These are phyloP conservation scores for Sugiyamaella mastotermitis DNA, from an alignment of 805 yeast genomes.

Conservation along the genomic window DNA sequence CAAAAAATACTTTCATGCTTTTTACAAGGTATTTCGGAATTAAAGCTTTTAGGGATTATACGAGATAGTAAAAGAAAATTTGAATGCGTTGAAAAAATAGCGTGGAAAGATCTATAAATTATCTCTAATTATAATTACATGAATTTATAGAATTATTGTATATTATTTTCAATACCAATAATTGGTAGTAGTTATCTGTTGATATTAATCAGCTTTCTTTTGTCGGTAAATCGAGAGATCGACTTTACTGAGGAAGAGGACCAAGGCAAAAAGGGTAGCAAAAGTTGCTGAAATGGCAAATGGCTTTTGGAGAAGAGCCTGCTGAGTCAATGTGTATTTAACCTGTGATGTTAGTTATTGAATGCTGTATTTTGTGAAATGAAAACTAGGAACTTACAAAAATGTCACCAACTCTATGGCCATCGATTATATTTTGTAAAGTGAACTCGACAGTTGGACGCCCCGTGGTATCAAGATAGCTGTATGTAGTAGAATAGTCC, in stretches of 20 bases:
- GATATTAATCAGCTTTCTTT: slow-evolving; percentile 3
- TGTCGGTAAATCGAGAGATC: slow-evolving; percentile 34
- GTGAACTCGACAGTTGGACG: slow-evolving; percentile 65
- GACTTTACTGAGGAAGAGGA: slow-evolving; percentile 41
- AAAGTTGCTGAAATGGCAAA: slow-evolving; percentile 55
- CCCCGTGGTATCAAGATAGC: slow-evolving; percentile 65
- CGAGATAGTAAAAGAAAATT: slow-evolving; percentile 53
- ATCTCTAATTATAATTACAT: background rate
- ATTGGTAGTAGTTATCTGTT: background rate
- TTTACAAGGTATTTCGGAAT: slow-evolving; percentile 64
- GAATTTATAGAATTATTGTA: background rate
- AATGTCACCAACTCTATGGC: slow-evolving; percentile 50
- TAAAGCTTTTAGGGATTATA: slow-evolving; percentile 62
- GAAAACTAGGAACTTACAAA: too few relatives aligned
- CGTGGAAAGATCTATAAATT: slow-evolving; percentile 58
- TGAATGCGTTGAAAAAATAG: slow-evolving; percentile 60
- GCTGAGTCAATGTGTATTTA: slow-evolving; percentile 39
- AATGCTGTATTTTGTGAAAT: slow-evolving; percentile 39
- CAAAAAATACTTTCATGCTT: slow-evolving; percentile 64
- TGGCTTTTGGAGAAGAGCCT: slow-evolving; percentile 59
- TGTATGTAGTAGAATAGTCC: slow-evolving; percentile 27
- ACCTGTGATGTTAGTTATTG: background rate
- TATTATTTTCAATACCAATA: slow-evolving; percentile 1
- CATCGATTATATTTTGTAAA: slow-evolving; percentile 63
- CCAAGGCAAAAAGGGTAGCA: slow-evolving; percentile 54